Evolutionary conservation across 208 protist genomes (phyloP), one percentile per base, ranked within the genome.

Genomic region (Leishmania braziliensis): DNA sequence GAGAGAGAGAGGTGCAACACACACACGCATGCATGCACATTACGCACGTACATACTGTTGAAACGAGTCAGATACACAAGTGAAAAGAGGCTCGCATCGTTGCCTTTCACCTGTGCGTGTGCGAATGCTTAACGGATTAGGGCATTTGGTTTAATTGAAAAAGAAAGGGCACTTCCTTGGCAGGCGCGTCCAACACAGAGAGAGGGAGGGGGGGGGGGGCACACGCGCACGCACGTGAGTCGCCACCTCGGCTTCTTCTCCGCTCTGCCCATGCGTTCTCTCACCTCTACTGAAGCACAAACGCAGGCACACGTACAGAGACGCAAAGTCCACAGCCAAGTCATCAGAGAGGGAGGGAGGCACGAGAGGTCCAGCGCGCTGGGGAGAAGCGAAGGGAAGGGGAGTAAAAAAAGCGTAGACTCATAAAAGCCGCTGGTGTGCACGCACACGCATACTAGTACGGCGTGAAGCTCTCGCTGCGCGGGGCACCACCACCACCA

Each of bases 391-490:
- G 23, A 33, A 23, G 36, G 39, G 72, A 58, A 58, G 48, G 48
- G 9, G 50, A 3, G 36, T 39, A 39, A 39, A 39, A 39, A 0
- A 54, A 8, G 46, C 10, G 39, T 36, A 75, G 72, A 33, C 5
- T 46, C 51, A 76, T 46, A 48, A 39, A 26, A 36, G 10, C 8
- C 68, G 23, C 51, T 63, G 33, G 23, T 33, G n/a, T 10, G 36
- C 73, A 77, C 48, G n/a, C 33, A 77, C 16, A 66, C 33, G 54
- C 54, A 77, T 36, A 54, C 56, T 88, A 90, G 75, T 91, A 91
- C 10, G 88, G 88, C 54, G 70, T 86, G 74, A 90, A 91, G 81
- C 88, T 87, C 70, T 86, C 80, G 48, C 70, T 50, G 23, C 46
- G 79, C 1, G 87, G 80, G 5, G n/a, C 62, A 2, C 36, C 36